A percentile compares a stretch with the other conserved stretches of the same genome.
Conservation (phyloP, 352 stramenopile genomes). For the Pythium aphanidermatum region DNA sequence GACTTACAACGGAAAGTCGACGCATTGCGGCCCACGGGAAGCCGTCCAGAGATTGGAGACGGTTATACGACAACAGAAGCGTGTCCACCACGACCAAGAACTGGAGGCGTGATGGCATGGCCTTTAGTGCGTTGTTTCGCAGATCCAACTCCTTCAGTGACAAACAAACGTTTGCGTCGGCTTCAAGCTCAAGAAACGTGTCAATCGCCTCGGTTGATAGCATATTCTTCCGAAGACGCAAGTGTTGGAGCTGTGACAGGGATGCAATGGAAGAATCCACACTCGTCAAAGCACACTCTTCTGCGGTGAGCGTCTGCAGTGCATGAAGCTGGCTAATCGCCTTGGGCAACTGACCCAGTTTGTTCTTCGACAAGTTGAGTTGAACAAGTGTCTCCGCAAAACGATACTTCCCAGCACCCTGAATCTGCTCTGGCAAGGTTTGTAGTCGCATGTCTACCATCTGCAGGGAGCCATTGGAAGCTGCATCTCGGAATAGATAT, state of each 20-base stretch:
- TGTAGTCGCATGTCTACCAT: constrained; percentile 51
- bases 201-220: constrained; percentile 50
- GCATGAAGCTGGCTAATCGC: constrained; percentile 45
- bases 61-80: constrained; percentile 65
- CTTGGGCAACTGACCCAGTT: constrained; percentile 33
- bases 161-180: constrained; percentile 23
- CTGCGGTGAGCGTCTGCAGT: constrained; percentile 58
- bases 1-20: constrained; percentile 52
- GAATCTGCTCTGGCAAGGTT: constrained; percentile 31
- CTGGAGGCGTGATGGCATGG: constrained; percentile 35
- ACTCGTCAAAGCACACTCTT: constrained; percentile 54
- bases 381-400: constrained; percentile 49
- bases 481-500: constrained; percentile 63
- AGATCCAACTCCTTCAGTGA: constrained; percentile 70
- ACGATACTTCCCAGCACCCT: constrained; percentile 36
- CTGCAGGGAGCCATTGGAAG: constrained; percentile 45
- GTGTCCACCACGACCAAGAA: constrained; percentile 54
- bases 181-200: constrained; percentile 25
- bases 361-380: constrained; percentile 70
- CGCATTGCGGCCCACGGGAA: constrained; percentile 57
- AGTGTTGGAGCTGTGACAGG: constrained; percentile 45
- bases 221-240: constrained; percentile 73
- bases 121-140: constrained; percentile 55
- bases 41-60: constrained; percentile 37
- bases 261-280: constrained; percentile 45